These are phyloP conservation scores for Ophiognomonia clavigignenti-juglandacearum DNA, from an alignment of 2,329 filamentous ascomycete species.

Conservation along the genomic window DNA sequence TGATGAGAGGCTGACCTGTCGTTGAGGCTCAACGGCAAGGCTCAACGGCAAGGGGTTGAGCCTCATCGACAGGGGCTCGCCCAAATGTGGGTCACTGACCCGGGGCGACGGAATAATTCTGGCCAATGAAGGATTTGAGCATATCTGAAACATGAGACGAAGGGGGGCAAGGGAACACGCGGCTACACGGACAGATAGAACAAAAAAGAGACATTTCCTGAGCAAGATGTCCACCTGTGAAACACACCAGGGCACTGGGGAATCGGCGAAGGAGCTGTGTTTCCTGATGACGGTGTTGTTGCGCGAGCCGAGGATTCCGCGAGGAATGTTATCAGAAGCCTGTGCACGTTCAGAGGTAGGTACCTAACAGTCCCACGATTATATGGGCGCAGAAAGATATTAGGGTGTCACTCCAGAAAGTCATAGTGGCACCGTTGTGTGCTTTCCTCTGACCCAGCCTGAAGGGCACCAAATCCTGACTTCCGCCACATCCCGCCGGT, in stretches of 20 bases:
- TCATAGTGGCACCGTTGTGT: no score
- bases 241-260: neutral
- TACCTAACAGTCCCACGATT: no score
- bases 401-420: no score
- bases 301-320: no score
- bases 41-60: no score
- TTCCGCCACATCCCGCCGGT: no score
- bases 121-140: neutral
- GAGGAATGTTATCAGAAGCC: no score
- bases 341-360: no score
- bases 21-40: neutral
- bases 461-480: no score
- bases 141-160: slow-evolving; percentile 4
- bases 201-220: neutral
- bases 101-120: neutral
- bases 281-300: neutral
- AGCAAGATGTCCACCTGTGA: slow-evolving; percentile 3
- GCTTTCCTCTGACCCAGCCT: no score
- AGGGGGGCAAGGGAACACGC: neutral
- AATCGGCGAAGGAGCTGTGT: neutral
- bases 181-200: neutral
- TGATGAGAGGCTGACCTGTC: neutral
- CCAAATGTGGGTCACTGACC: neutral
- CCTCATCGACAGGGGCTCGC: no score
- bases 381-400: no score